Evolutionary conservation across 768 basidiomycete genomes (phyloP).

Genomic region (Pisolithus orientalis): DNA sequence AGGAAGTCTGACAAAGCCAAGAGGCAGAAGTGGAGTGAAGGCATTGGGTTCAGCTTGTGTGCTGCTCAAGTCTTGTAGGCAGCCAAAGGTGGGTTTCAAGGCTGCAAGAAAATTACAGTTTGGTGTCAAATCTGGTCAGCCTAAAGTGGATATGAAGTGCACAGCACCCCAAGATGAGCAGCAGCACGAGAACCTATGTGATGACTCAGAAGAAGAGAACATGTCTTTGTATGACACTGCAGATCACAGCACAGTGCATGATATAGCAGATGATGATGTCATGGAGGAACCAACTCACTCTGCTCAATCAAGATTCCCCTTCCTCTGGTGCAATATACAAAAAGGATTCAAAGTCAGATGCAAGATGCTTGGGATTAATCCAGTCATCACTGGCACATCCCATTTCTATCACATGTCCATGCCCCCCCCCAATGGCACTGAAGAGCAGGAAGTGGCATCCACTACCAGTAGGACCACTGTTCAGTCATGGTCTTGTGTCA

Average conservation of each 20-base stretch:
- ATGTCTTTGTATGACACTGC: too few species aligned
- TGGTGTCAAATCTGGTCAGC: neutral
- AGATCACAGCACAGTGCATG: slow-evolving; percentile 17
- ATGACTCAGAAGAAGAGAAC: too few species aligned
- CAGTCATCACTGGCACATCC: slow-evolving; percentile 12
- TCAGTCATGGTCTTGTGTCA: too few species aligned
- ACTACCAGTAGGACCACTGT: too few species aligned
- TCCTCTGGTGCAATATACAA: slow-evolving; percentile 47
- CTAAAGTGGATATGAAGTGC: too few species aligned
- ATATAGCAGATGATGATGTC: slow-evolving; percentile 32
- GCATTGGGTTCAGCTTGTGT: too few species aligned
- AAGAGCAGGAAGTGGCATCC: too few species aligned
- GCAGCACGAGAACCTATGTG: too few species aligned
- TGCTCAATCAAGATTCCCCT: slow-evolving; percentile 41
- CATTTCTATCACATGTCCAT: slow-evolving; percentile 21
- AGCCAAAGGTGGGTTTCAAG: slow-evolving; percentile 5
- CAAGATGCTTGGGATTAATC: slow-evolving; percentile 28
- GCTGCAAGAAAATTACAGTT: slow-evolving; percentile 9
- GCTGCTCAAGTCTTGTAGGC: neutral
- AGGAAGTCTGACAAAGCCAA: too few species aligned
- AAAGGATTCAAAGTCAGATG: slow-evolving; percentile 43
- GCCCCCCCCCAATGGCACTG: neutral
- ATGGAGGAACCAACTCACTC: slow-evolving; percentile 27
- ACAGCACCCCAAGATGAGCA: too few species aligned
- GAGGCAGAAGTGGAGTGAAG: too few species aligned